Evolutionary conservation across 2,329 filamentous ascomycete genomes (phyloP).

Genomic region (Penicillium sp.): DNA sequence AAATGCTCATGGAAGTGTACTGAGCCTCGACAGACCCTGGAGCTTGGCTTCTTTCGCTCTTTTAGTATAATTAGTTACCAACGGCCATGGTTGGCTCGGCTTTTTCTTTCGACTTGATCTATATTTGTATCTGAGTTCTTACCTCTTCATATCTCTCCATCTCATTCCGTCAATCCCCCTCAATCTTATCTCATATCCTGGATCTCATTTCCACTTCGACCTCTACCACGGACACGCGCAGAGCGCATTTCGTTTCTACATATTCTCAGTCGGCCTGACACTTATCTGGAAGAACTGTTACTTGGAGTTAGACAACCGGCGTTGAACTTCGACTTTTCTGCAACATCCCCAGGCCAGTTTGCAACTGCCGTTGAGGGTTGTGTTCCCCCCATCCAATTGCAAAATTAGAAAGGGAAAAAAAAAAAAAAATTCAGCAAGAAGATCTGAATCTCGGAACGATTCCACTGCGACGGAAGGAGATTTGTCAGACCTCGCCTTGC

Average conservation of each 20-base stretch:
- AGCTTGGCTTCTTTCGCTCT: conserved; percentile 19
- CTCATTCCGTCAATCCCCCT: background rate
- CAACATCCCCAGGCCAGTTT: conserved; percentile 22
- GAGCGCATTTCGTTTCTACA: background rate
- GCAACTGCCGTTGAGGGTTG: conserved; percentile 22
- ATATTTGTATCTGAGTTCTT: conserved; percentile 1
- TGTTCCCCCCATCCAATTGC: conserved; percentile 16
- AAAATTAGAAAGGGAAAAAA: conserved; percentile 6
- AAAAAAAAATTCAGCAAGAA: conserved; percentile 1
- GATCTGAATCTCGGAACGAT: conserved; percentile 1
- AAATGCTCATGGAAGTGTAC: conserved; percentile 10
- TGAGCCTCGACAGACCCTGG: conserved; percentile 20
- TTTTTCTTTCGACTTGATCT: conserved; percentile 4
- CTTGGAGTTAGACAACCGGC: conserved; percentile 8
- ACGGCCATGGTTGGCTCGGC: conserved; percentile 3
- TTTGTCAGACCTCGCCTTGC: background rate
- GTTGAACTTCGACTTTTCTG: conserved; percentile 10
- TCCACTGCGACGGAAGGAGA: background rate
- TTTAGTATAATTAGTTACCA: conserved; percentile 17
- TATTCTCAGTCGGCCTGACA: conserved; percentile 3
- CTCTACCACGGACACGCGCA: conserved; percentile 1
- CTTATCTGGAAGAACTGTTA: conserved; percentile 20
- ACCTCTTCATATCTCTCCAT: background rate
- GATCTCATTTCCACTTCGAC: background rate
- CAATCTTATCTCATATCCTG: conserved; percentile 4